Evolutionary conservation across 192 early-diverging fungal species (phyloP).

Genomic region (Entomortierella chlamydospora): DNA sequence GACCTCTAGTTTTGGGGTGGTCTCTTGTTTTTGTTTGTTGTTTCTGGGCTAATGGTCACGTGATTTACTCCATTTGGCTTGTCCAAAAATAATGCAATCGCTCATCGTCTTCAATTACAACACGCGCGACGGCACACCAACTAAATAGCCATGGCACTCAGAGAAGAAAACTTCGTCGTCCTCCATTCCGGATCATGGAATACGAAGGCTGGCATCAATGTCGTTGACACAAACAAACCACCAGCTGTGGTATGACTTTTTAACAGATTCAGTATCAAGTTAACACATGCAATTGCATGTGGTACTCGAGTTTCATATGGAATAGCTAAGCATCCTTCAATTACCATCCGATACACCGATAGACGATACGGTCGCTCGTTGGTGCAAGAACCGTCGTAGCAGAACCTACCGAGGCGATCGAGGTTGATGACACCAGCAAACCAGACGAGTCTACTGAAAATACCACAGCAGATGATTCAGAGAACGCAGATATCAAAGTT

Average conservation of each 20-base stretch:
- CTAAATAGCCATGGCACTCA: slow-evolving; percentile 54
- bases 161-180: slow-evolving; percentile 86
- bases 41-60: neutral
- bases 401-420: slow-evolving; percentile 1
- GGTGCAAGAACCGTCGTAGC: slow-evolving; percentile 20
- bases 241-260: slow-evolving; percentile 68
- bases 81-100: no score
- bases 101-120: neutral
- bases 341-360: neutral
- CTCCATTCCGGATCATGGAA: slow-evolving; percentile 86
- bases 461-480: slow-evolving; percentile 8
- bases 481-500: slow-evolving; percentile 17
- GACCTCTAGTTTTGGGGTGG: no score
- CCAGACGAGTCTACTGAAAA: slow-evolving; percentile 12
- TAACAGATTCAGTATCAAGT: neutral
- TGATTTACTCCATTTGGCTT: neutral
- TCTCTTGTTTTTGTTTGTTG: no score
- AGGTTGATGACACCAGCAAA: slow-evolving; percentile 2
- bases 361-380: slow-evolving; percentile 45
- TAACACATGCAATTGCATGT: no score
- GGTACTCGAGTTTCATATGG: no score
- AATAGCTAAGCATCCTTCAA: neutral
- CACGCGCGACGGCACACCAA: neutral
- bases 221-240: slow-evolving; percentile 78
- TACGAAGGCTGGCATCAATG: slow-evolving; percentile 82